phyloP scores from a whole-genome alignment of 2,329 filamentous ascomycete species.

The Colletotrichum limetticola region DNA sequence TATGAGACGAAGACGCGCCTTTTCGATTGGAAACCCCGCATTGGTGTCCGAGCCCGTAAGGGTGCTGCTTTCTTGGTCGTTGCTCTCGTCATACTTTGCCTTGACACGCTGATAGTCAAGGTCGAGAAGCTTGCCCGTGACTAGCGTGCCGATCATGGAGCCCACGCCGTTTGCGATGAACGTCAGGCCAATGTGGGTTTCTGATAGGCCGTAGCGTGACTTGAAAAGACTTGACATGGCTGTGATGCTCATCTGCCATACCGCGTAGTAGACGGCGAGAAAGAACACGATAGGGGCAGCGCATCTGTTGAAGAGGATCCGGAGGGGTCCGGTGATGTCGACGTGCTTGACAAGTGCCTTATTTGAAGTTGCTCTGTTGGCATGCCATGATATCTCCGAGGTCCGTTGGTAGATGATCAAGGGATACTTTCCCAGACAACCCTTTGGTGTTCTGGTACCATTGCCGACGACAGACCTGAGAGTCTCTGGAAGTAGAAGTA shows the following conservation, averaged over 20 bases:
- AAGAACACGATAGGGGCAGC: conserved; percentile 57
- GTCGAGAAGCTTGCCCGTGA: conserved; percentile 64
- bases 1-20: conserved; percentile 60
- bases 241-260: conserved; percentile 67
- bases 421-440: conserved; percentile 41
- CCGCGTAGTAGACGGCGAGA: conserved; percentile 60
- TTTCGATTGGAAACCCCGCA: conserved; percentile 58
- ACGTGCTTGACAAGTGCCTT: conserved; percentile 43
- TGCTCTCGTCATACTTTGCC: conserved; percentile 29
- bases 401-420: conserved; percentile 45
- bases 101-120: conserved; percentile 59
- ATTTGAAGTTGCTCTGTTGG: no score
- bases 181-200: conserved; percentile 58
- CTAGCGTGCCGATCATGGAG: conserved; percentile 62
- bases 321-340: conserved; percentile 56
- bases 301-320: conserved; percentile 57
- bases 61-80: background rate
- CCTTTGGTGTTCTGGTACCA: conserved; percentile 42
- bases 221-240: conserved; percentile 62
- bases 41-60: background rate
- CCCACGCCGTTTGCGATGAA: conserved; percentile 67
- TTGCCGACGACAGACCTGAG: conserved; percentile 55
- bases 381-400: conserved; percentile 40
- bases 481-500: conserved; percentile 59
- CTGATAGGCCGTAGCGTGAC: conserved; percentile 51